These are phyloP conservation scores for Tolypocladium ophioglossoides DNA, from an alignment of 2,329 filamentous ascomycete species.

Conservation along the genomic window DNA sequence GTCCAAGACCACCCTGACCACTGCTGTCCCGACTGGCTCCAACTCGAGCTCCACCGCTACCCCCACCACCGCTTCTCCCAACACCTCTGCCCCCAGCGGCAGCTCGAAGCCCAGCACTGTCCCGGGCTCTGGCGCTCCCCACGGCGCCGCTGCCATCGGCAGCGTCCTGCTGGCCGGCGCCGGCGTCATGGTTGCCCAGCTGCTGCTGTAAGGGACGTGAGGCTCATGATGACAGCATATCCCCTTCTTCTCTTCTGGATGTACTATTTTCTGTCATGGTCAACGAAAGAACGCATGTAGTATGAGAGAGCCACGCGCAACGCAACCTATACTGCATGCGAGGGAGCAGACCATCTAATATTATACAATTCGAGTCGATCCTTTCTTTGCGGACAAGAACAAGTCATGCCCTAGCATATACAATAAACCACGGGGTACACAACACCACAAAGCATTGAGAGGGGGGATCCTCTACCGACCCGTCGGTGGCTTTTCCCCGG, in stretches of 20 bases:
- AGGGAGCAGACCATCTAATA: slow-evolving; percentile 20
- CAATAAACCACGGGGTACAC: neutral
- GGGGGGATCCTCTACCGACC: neutral
- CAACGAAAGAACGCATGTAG: slow-evolving; percentile 13
- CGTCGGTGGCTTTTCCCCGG: neutral
- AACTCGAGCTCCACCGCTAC: slow-evolving; percentile 6
- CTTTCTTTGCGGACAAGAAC: neutral
- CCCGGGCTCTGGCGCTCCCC: slow-evolving; percentile 15
- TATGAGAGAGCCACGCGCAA: slow-evolving; percentile 4
- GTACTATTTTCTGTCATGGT: slow-evolving; percentile 12
- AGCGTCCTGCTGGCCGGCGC: slow-evolving; percentile 16
- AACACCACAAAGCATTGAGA: neutral
- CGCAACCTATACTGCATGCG: slow-evolving; percentile 4
- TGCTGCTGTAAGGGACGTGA: slow-evolving; percentile 15
- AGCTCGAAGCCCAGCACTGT: slow-evolving; percentile 7
- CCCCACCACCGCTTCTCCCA: slow-evolving; percentile 3
- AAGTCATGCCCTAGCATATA: neutral
- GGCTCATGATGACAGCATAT: neutral
- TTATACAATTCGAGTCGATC: slow-evolving; percentile 17
- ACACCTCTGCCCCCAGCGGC: slow-evolving; percentile 7
- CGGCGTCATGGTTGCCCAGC: slow-evolving; percentile 17
- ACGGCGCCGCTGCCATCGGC: slow-evolving; percentile 12
- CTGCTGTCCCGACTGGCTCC: slow-evolving; percentile 7
- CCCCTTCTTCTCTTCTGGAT: slow-evolving; percentile 11
- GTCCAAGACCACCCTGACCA: slow-evolving; percentile 9